phyloP scores from a whole-genome alignment of 257 asterid species.

The Gentiana dahurica region DNA sequence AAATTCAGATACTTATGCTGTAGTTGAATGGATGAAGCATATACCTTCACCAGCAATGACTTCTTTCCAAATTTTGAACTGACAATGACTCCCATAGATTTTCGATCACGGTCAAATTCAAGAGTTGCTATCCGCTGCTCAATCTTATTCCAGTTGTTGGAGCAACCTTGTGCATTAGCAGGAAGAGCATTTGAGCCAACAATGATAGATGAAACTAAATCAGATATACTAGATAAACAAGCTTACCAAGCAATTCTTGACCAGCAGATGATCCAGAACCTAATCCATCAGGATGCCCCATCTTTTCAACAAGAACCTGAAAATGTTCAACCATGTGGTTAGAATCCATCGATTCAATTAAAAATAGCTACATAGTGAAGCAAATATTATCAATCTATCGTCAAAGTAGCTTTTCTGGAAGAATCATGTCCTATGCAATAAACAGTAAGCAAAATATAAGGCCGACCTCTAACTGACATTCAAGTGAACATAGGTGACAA shows the following conservation, averaged over 20 bases:
- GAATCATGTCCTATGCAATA: too few species aligned
- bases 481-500: too few species aligned
- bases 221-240: slow-evolving; percentile 1
- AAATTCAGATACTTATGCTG: not conserved
- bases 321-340: slow-evolving; percentile 10
- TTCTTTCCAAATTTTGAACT: slow-evolving; percentile 51
- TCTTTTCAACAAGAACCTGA: slow-evolving; percentile 95
- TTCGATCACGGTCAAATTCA: slow-evolving; percentile 95
- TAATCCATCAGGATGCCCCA: slow-evolving; percentile 73
- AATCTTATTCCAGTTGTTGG: slow-evolving; percentile 55
- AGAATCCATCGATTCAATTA: too few species aligned
- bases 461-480: too few species aligned
- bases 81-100: slow-evolving; percentile 96
- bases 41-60: slow-evolving; percentile 78
- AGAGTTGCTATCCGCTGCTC: slow-evolving; percentile 91
- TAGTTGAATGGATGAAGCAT: not conserved
- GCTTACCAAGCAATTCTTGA: slow-evolving; percentile 61
- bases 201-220: slow-evolving; percentile 2
- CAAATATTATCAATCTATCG: too few species aligned
- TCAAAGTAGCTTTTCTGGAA: too few species aligned
- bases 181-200: slow-evolving; percentile 19
- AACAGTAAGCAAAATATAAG: too few species aligned
- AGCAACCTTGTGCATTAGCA: slow-evolving; percentile 45
- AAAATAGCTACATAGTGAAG: too few species aligned
- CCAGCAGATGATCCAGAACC: slow-evolving; percentile 42